Evolutionary conservation across 768 basidiomycete species (phyloP).

Genomic region (Epithele typhae): DNA sequence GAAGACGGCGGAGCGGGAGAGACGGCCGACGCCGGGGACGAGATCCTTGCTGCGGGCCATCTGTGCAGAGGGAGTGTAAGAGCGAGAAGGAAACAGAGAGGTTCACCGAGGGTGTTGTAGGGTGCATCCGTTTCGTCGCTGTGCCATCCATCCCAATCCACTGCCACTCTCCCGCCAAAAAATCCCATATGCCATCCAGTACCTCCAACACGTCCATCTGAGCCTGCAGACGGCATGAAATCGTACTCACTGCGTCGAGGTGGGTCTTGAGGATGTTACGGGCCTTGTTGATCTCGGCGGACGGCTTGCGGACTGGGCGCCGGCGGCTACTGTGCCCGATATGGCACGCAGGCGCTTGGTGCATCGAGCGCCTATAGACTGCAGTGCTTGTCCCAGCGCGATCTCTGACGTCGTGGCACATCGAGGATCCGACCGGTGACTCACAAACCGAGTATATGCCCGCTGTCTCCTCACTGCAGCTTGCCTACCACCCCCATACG

Average conservation of each 20-base stretch:
- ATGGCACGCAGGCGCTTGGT: constrained; percentile 4
- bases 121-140: constrained; percentile 20
- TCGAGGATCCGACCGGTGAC: too few species aligned
- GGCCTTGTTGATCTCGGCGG: constrained; percentile 16
- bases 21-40: constrained; percentile 74
- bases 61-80: constrained; percentile 31
- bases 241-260: constrained; percentile 35
- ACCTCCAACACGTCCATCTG: constrained; percentile 10
- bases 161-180: constrained; percentile 10
- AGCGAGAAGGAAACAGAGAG: constrained; percentile 3
- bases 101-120: constrained; percentile 8
- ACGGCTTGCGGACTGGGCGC: constrained; percentile 11
- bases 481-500: too few species aligned
- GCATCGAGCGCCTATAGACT: constrained; percentile 1
- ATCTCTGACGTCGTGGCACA: too few species aligned
- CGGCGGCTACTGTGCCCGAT: constrained; percentile 10
- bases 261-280: constrained; percentile 35
- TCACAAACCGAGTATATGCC: too few species aligned
- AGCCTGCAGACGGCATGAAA: constrained; percentile 20
- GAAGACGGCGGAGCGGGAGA: constrained; percentile 79
- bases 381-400: not conserved
- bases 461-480: too few species aligned
- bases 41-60: constrained; percentile 89
- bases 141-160: constrained; percentile 23
- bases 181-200: constrained; percentile 7